Conservation (phyloP, 371 early-diverging fungal species). For the Mucor circinelloides region DNA sequence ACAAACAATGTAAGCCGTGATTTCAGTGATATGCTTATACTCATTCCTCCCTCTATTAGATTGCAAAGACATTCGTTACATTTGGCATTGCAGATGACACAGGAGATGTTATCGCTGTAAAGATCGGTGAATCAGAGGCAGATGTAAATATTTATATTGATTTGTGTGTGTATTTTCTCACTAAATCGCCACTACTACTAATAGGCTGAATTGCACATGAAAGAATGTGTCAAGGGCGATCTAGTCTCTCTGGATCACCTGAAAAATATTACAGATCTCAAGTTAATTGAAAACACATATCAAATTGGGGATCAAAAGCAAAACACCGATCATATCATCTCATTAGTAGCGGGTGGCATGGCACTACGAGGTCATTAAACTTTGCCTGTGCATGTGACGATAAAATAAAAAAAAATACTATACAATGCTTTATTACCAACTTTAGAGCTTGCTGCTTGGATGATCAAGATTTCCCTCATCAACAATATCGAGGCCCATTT, state of each 20-base stretch:
- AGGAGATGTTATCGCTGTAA: conserved; percentile 50
- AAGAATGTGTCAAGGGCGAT: conserved; percentile 42
- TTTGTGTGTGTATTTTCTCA: background rate
- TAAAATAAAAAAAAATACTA: conserved; percentile 1
- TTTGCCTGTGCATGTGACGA: background rate
- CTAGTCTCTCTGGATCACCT: conserved; percentile 36
- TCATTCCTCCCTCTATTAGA: conserved; percentile 29
- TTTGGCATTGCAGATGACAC: conserved; percentile 57
- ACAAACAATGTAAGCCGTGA: conserved; percentile 31
- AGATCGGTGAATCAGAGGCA: conserved; percentile 45
- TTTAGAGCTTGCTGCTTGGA: conserved; percentile 11
- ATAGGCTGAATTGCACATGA: conserved; percentile 39
- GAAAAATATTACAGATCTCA: conserved; percentile 26
- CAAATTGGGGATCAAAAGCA: conserved; percentile 21
- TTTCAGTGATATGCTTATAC: background rate
- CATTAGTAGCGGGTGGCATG: conserved; percentile 42
- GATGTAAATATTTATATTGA: conserved; percentile 31
- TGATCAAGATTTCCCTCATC: conserved; percentile 35
- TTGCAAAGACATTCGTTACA: conserved; percentile 53
- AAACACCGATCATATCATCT: conserved; percentile 21
- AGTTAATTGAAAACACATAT: conserved; percentile 46
- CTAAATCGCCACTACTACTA: background rate
- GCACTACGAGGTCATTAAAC: conserved; percentile 39
- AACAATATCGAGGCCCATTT: conserved; percentile 36
- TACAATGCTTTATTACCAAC: background rate